Evolutionary conservation across 1,284 basidiomycete genomes (phyloP).

Genomic region (Schizopora paradoxa): DNA sequence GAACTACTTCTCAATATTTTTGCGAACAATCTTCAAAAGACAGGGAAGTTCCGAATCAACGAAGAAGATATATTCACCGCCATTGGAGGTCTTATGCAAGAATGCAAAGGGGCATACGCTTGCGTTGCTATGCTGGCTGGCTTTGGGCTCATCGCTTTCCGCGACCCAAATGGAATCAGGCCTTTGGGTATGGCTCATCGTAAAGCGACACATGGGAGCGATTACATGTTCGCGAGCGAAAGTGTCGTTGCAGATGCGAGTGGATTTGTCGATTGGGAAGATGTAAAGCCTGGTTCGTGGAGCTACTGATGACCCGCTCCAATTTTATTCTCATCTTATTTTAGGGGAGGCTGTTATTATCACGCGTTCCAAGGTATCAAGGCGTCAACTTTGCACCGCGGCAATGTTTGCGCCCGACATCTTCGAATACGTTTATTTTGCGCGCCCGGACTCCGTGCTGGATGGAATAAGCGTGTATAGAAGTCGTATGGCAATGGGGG

Average conservation of each 20-base stretch:
- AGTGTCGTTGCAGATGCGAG: slow-evolving; percentile 94
- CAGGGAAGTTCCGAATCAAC: slow-evolving; percentile 99
- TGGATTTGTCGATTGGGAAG: slow-evolving; percentile 89
- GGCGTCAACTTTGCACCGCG: slow-evolving; percentile 67
- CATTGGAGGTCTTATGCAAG: slow-evolving; percentile 83
- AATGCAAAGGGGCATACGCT: slow-evolving; percentile 91
- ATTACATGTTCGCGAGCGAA: slow-evolving; percentile 93
- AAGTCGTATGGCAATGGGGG: slow-evolving; percentile 99
- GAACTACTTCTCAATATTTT: slow-evolving; percentile 97
- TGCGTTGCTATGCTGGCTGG: slow-evolving; percentile 98
- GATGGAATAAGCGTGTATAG: slow-evolving; percentile 98
- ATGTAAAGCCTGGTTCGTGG: slow-evolving; percentile 79
- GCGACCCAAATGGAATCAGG: slow-evolving; percentile 98
- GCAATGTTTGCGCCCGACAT: slow-evolving; percentile 94
- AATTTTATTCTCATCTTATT: slow-evolving; percentile 1
- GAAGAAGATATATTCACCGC: slow-evolving; percentile 99
- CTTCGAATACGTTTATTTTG: slow-evolving; percentile 99
- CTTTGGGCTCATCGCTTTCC: slow-evolving; percentile 97
- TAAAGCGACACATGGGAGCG: slow-evolving; percentile 46
- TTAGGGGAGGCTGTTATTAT: slow-evolving; percentile 93
- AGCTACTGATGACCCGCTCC: too few species aligned
- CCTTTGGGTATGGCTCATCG: slow-evolving; percentile 82
- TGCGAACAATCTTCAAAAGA: slow-evolving; percentile 96
- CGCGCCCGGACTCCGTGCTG: slow-evolving; percentile 94
- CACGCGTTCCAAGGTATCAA: slow-evolving; percentile 70